phyloP scores from a whole-genome alignment of 2,329 filamentous ascomycete genomes.

The Aspergillus sp. region DNA sequence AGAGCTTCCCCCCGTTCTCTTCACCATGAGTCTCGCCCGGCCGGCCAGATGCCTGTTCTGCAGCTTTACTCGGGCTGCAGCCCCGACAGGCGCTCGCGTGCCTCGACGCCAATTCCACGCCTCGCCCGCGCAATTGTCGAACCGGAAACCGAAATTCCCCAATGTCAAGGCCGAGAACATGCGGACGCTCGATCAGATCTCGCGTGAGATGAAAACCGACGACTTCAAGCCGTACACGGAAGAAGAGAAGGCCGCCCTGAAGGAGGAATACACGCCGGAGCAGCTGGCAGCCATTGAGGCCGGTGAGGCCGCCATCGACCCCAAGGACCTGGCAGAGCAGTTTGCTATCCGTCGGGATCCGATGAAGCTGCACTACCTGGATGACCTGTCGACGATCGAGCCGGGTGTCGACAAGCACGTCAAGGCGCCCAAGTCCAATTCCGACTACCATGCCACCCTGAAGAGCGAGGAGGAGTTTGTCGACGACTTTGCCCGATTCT shows the following conservation, averaged over 20 bases:
- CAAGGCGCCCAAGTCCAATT: slow-evolving; percentile 50
- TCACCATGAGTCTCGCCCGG: slow-evolving; percentile 50
- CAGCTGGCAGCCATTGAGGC: slow-evolving; percentile 81
- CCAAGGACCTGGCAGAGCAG: slow-evolving; percentile 71
- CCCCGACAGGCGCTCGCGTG: slow-evolving; percentile 37
- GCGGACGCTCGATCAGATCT: slow-evolving; percentile 23
- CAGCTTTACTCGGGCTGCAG: slow-evolving; percentile 42
- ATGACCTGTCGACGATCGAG: slow-evolving; percentile 76
- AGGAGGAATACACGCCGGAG: slow-evolving; percentile 70
- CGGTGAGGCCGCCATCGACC: slow-evolving; percentile 73
- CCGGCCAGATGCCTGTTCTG: slow-evolving; percentile 53
- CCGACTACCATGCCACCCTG: slow-evolving; percentile 58
- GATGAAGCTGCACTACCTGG: slow-evolving; percentile 71
- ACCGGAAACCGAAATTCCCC: slow-evolving; percentile 40
- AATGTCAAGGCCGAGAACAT: slow-evolving; percentile 37
- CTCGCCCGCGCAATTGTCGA: slow-evolving; percentile 37
- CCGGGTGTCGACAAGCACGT: slow-evolving; percentile 73
- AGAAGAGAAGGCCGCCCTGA: slow-evolving; percentile 63
- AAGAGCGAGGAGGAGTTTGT: slow-evolving; percentile 62
- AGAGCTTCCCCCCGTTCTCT: slow-evolving; percentile 20
- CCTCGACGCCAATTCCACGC: slow-evolving; percentile 51
- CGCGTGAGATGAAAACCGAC: slow-evolving; percentile 22
- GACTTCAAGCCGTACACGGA: slow-evolving; percentile 61
- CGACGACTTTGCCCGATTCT: slow-evolving; percentile 54
- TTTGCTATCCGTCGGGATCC: slow-evolving; percentile 70